phyloP scores from a whole-genome alignment of 805 yeast species.

The Ogataea pini region DNA sequence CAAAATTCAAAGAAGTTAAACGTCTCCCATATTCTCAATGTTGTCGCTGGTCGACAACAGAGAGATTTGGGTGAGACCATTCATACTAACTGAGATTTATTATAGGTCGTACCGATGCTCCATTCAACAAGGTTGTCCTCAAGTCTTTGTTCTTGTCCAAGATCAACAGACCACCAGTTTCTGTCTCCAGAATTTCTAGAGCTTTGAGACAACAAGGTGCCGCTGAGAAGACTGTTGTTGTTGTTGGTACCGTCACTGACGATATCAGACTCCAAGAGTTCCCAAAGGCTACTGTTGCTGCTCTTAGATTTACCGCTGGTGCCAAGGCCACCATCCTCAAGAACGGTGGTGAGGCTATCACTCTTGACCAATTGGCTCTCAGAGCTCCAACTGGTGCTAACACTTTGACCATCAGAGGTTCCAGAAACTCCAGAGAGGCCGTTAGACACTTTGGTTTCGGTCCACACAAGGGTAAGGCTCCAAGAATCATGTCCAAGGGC shows the following conservation, averaged over 20 bases:
- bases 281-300: conserved; percentile 98
- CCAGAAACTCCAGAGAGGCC: conserved; percentile 98
- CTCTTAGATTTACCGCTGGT: conserved; percentile 98
- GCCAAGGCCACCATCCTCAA: conserved; percentile 96
- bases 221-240: conserved; percentile 89
- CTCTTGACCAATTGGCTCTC: conserved; percentile 98
- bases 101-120: conserved; percentile 95
- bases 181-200: conserved; percentile 86
- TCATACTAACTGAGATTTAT: conserved; percentile 33
- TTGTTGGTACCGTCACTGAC: conserved; percentile 99
- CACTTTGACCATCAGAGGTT: conserved; percentile 98
- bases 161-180: conserved; percentile 99
- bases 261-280: conserved; percentile 90
- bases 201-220: conserved; percentile 82
- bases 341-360: conserved; percentile 99
- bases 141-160: conserved; percentile 94
- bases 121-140: conserved; percentile 97
- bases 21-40: background rate
- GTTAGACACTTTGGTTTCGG: conserved; percentile 99
- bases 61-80: background rate
- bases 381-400: conserved; percentile 99
- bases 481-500: conserved; percentile 95
- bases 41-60: background rate
- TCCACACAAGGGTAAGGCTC: conserved; percentile 99
- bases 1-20: conserved; percentile 38